Evolutionary conservation across 1,139 yeast species (phyloP), one percentile per base, ranked within the genome.

Genomic region (Wickerhamiella infanticola): DNA sequence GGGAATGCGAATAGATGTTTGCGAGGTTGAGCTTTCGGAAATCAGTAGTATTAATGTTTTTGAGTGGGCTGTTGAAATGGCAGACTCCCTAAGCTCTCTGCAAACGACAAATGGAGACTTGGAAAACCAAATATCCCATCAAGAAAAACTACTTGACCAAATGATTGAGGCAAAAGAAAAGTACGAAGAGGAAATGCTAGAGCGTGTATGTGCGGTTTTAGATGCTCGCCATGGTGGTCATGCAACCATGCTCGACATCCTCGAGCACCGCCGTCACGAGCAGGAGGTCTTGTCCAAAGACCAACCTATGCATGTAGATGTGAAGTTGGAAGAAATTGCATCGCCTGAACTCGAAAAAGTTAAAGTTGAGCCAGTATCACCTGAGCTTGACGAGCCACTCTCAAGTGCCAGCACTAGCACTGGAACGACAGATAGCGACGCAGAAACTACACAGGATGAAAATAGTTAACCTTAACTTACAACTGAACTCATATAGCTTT

Each of bases 151-250:
- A 7, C 8, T 50, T 11, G 42, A 37, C 8, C 53, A 56, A 8
- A 48, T 56, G 47, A 43, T 49, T 1, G 42, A 42, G 7, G 50
- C 51, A 23, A 53, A 55, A 4, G 43, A 51, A 27, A 41, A 43
- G 4, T 50, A 51, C 3, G 55, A 58, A 35, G 53, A 53, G 2
- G 51, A 50, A 1, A 44, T 61, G 41, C 44, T 58, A 1, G 43
- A 46, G 6, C 48, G 50, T 45, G 60, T 59, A 29, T 51, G 63
- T 0, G 52, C 50, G 11, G 43, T 63, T 7, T 33, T 63, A 18
- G 60, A 62, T 37, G 55, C 55, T 8, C 53, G 62, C 11, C 33
- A 29, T 11, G 9, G 11, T 2, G 33, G 33, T 11, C 33, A 29
- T 29, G 33, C 33, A 7, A 29, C 33, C 9, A 29, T 29, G 11